These are phyloP conservation scores for Dinochytrium kinnereticum DNA, from an alignment of 371 early-diverging fungal genomes.

Conservation along the genomic window DNA sequence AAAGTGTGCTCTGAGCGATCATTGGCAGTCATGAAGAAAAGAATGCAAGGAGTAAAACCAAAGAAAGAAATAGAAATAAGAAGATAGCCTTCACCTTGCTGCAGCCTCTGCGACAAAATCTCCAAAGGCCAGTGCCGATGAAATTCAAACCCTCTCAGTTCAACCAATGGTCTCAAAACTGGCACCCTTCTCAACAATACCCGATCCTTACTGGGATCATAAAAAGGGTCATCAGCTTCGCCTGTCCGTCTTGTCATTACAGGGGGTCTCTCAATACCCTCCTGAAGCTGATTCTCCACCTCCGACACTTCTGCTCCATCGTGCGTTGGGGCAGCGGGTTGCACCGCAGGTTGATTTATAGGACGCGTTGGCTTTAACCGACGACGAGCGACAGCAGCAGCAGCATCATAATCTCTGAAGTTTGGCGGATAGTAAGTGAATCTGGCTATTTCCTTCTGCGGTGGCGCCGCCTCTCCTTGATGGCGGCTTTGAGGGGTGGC, in stretches of 20 bases:
- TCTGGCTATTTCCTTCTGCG: neutral
- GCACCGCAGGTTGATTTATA: no score
- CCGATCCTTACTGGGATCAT: constrained; percentile 26
- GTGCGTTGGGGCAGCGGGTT: neutral
- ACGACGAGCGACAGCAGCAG: neutral
- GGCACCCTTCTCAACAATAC: constrained; percentile 23
- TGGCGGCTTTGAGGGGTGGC: neutral
- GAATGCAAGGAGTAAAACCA: no score
- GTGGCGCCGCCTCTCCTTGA: neutral
- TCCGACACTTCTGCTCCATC: neutral
- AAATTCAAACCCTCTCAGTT: constrained; percentile 29
- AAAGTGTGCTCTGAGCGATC: no score
- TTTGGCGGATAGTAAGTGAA: neutral
- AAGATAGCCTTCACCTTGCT: constrained; percentile 27
- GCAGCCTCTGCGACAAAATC: constrained; percentile 25
- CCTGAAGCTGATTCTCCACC: neutral
- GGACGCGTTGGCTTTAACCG: neutral
- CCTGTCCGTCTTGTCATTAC: neutral
- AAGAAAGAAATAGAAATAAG: no score
- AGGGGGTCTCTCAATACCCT: neutral
- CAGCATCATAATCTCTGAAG: neutral
- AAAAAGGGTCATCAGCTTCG: constrained; percentile 10
- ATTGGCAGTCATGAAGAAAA: no score
- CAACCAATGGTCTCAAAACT: constrained; percentile 26
- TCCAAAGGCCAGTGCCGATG: constrained; percentile 36